These are phyloP conservation scores for Saccharomyces mikatae DNA, from an alignment of 805 yeast genomes.

Conservation along the genomic window DNA sequence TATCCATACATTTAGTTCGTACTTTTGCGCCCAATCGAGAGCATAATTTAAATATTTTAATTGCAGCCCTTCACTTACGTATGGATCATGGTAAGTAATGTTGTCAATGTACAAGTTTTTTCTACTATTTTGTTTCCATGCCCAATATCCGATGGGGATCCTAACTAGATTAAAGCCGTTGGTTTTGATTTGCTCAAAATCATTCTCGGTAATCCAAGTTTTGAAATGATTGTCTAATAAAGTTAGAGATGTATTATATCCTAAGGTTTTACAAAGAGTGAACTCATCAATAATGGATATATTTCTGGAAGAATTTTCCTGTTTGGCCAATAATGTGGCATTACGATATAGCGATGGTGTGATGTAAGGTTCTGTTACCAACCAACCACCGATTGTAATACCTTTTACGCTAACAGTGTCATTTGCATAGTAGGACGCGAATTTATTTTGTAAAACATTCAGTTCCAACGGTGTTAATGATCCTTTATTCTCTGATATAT, in stretches of 20 bases:
- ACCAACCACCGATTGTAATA: slow-evolving; percentile 64
- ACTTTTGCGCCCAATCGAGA: slow-evolving; percentile 54
- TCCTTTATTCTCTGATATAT: neutral
- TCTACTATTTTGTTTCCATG: slow-evolving; percentile 38
- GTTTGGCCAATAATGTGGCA: slow-evolving; percentile 23
- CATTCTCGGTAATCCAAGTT: slow-evolving; percentile 50
- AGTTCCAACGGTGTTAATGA: neutral
- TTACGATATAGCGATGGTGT: slow-evolving; percentile 48
- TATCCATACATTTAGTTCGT: slow-evolving; percentile 59
- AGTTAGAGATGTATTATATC: slow-evolving; percentile 36
- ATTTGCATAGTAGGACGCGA: slow-evolving; percentile 2
- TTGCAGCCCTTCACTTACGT: slow-evolving; percentile 49
- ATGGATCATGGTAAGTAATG: slow-evolving; percentile 44
- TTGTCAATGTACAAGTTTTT: slow-evolving; percentile 10
- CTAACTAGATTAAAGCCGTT: slow-evolving; percentile 64
- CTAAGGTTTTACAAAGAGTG: slow-evolving; percentile 42
- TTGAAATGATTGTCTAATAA: slow-evolving; percentile 48
- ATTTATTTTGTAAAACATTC: slow-evolving; percentile 2
- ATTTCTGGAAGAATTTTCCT: slow-evolving; percentile 3
- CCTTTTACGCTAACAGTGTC: slow-evolving; percentile 27
- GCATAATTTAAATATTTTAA: slow-evolving; percentile 56
- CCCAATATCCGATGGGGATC: slow-evolving; percentile 79
- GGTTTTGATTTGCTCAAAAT: slow-evolving; percentile 42
- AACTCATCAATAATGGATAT: slow-evolving; percentile 50
- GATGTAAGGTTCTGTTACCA: slow-evolving; percentile 61